Base-by-base conservation (phyloP, 2,329 filamentous ascomycete genomes). In the Ophiostoma quercus region DNA sequence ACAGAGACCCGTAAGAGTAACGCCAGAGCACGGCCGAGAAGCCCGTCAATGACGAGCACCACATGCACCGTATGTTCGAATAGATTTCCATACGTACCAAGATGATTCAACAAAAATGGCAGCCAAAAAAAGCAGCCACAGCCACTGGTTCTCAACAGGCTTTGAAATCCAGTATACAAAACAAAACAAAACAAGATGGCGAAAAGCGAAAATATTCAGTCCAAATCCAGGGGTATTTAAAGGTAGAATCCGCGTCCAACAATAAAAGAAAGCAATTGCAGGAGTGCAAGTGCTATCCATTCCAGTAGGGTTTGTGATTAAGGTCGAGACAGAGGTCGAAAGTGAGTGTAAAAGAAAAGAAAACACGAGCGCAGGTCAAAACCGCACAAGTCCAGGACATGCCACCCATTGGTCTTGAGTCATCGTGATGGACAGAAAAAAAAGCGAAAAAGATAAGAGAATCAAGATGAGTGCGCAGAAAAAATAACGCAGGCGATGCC, bases 151-250 rank as follows among this genome's bases (percentile, higher is more conserved):
- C 51, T 19, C 22, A 32, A 4, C 11, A 12, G 22, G 57, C 11
- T 16, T 32, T 32, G 57, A 62, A 62, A 34, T 16, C n/a, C 57
- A 62, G 14, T 8, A 57, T 34, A 34, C 34, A 62, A 57, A 32
- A 25, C 12, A 62, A 57, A 32, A 25, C 12, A 32, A 0, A 14
- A 62, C 3, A 16, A n/a, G 3, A 19, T 16, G 25, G 22, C 22
- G 57, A 62, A 62, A 62, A 32, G 57, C 25, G 14, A 32, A 29
- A 14, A 62, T 32, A 62, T 34, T 25, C 57, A 62, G 57, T 62
- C 57, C 57, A 62, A 32, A 16, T 32, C 57, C 25, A 19, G 57
- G 22, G 25, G 25, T 29, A 62, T 62, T 25, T 25, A 62, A 32
- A 62, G 7, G 57, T 32, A 62, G 25, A 32, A 32, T 62, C 57